These are phyloP conservation scores for Trichoderma lentiforme DNA, from an alignment of 2,329 filamentous ascomycete genomes.

Conservation along the genomic window DNA sequence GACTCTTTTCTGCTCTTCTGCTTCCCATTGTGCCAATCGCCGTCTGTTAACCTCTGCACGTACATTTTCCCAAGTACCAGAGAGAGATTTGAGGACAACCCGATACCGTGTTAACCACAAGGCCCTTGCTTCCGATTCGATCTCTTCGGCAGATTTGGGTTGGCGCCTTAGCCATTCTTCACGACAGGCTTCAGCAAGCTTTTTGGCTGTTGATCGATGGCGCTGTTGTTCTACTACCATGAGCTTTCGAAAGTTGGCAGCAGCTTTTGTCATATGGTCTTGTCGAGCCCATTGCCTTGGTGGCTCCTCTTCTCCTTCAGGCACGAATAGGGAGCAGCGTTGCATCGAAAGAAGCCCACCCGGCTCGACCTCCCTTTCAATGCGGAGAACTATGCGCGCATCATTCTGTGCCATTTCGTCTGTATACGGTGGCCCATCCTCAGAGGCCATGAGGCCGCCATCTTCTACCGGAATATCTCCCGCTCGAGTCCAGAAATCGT, in stretches of 20 bases:
- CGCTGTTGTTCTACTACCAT: slow-evolving; percentile 74
- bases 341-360: slow-evolving; percentile 72
- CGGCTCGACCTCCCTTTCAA: slow-evolving; percentile 69
- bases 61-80: slow-evolving; percentile 63
- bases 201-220: slow-evolving; percentile 74
- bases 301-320: slow-evolving; percentile 70
- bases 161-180: slow-evolving; percentile 72
- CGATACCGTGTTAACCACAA: slow-evolving; percentile 67
- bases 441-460: slow-evolving; percentile 53
- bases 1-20: slow-evolving; percentile 60
- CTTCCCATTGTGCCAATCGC: slow-evolving; percentile 61
- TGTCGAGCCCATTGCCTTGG: slow-evolving; percentile 78
- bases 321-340: slow-evolving; percentile 68
- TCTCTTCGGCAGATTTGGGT: slow-evolving; percentile 73
- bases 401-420: slow-evolving; percentile 64
- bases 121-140: slow-evolving; percentile 72
- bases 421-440: slow-evolving; percentile 57
- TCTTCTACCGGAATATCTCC: slow-evolving; percentile 53
- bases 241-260: slow-evolving; percentile 74
- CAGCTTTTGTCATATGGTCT: slow-evolving; percentile 80
- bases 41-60: slow-evolving; percentile 58
- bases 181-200: slow-evolving; percentile 72
- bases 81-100: slow-evolving; percentile 59
- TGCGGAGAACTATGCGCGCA: slow-evolving; percentile 63
- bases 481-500: slow-evolving; percentile 55